Base-by-base conservation (phyloP, 2,329 filamentous ascomycete genomes). In the Fusarium subtropicale region DNA sequence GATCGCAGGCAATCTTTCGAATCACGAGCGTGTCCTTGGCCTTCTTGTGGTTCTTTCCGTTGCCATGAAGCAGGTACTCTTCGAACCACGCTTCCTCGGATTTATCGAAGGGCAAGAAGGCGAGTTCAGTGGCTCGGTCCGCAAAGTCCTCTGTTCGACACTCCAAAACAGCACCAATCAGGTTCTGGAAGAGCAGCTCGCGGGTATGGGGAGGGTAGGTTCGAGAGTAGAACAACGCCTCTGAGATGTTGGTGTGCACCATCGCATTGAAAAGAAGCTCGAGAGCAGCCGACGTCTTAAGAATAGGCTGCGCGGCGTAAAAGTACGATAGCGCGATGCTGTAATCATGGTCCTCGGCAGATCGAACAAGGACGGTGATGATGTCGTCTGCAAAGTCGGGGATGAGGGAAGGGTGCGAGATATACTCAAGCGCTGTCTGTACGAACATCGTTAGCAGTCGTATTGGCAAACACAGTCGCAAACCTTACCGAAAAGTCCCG, bases 321-420 rank as follows among this genome's bases (percentile, higher is more conserved):
- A 92, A 96, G 80, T 96, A 97, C 13, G 92, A 90, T 30, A 96
- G 84, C 0, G 92, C 87, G 3, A 94, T 84, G 28, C 82, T 85
- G 72, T 88, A 87, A 75, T 93, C 89, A 59, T 85, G 81, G 42
- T 84, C 81, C 38, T 86, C 80, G 24, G 88, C 84, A 68, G 89
- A 85, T 38, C 86, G 85, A 53, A 92, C 87, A 7, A 96, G 86
- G 7, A 86, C 85, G 28, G 86, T 86, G 71, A 96, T 85, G 54
- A 97, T 94, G 65, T 97, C 92, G 79, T 96, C 92, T 59, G 92
- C 87, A 74, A 96, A 97, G 56, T 93, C 93, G 36, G 92, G 90
- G 22, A 91, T 89, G 7, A 97, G 85, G 2, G 91, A 92, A 0
- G 93, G 93, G 73, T 96, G 91, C 6, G 92, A 90, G 16, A 97